Evolutionary conservation across 768 basidiomycete genomes (phyloP).

Genomic region (Pulveroboletus sp.): DNA sequence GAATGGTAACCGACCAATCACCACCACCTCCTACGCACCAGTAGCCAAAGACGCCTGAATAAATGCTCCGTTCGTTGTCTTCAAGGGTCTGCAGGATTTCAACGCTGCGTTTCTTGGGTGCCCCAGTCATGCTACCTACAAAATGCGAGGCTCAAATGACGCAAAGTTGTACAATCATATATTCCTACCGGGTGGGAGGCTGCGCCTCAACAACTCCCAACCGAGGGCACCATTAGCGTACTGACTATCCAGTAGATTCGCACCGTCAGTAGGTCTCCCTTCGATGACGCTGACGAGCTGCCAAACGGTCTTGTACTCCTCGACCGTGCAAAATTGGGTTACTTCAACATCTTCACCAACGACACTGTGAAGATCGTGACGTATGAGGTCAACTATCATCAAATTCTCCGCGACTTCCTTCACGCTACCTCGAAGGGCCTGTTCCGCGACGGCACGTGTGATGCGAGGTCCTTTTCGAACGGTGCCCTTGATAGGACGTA

Average conservation of each 20-base stretch:
- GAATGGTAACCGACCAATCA: slow-evolving; percentile 92
- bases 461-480: slow-evolving; percentile 64
- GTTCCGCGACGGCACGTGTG: slow-evolving; percentile 60
- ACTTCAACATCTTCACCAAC: slow-evolving; percentile 80
- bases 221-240: slow-evolving; percentile 46
- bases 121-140: slow-evolving; percentile 94
- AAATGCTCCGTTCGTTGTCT: slow-evolving; percentile 64
- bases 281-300: slow-evolving; percentile 93
- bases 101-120: slow-evolving; percentile 90
- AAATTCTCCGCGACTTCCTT: slow-evolving; percentile 97
- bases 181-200: slow-evolving; percentile 78
- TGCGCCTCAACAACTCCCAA: slow-evolving; percentile 71
- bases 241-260: slow-evolving; percentile 34
- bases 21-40: slow-evolving; percentile 84
- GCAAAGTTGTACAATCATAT: not conserved
- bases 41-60: slow-evolving; percentile 93
- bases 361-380: slow-evolving; percentile 83
- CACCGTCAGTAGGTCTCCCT: slow-evolving; percentile 46
- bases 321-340: slow-evolving; percentile 79
- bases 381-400: slow-evolving; percentile 97
- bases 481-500: slow-evolving; percentile 95
- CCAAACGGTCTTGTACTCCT: slow-evolving; percentile 93
- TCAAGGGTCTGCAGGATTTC: slow-evolving; percentile 85
- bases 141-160: not conserved
- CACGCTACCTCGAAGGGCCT: slow-evolving; percentile 54